These are phyloP conservation scores for Phaffia australis DNA, from an alignment of 768 basidiomycete genomes.

Conservation along the genomic window DNA sequence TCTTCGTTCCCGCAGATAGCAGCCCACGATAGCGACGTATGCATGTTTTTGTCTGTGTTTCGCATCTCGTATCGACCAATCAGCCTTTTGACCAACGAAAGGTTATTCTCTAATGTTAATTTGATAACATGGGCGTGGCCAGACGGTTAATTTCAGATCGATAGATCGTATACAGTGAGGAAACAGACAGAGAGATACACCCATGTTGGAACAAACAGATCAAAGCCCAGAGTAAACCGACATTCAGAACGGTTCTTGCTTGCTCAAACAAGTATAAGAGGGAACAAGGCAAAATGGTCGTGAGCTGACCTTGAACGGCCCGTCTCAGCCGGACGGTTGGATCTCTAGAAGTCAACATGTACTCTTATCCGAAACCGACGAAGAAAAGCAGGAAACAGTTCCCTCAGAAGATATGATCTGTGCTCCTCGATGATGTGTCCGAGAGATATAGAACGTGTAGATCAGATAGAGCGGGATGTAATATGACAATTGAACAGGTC, in stretches of 20 bases:
- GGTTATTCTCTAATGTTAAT: constrained; percentile 68
- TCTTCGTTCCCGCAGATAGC: constrained; percentile 80
- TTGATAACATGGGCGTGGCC: constrained; percentile 15
- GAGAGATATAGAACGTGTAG: too few relatives aligned
- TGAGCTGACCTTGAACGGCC: constrained; percentile 6
- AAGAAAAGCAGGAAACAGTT: too few relatives aligned
- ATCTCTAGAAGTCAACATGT: constrained; percentile 11
- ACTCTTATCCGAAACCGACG: too few relatives aligned
- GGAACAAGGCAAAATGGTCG: background rate
- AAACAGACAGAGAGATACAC: background rate
- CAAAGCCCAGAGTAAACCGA: background rate
- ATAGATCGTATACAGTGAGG: background rate
- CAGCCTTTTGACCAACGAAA: constrained; percentile 81
- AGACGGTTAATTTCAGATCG: background rate
- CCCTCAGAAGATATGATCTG: too few relatives aligned
- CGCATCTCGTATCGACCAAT: constrained; percentile 65
- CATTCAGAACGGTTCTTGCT: background rate
- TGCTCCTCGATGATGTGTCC: too few relatives aligned
- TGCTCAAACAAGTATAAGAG: background rate
- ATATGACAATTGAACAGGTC: too few relatives aligned
- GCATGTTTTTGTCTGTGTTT: constrained; percentile 73
- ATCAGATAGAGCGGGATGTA: too few relatives aligned
- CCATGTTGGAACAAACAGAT: background rate
- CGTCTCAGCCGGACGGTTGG: constrained; percentile 1
- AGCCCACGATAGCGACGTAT: constrained; percentile 85